These are phyloP conservation scores for Guadua angustifolia DNA, from an alignment of 176 grass and related monocot genomes.

Conservation along the genomic window DNA sequence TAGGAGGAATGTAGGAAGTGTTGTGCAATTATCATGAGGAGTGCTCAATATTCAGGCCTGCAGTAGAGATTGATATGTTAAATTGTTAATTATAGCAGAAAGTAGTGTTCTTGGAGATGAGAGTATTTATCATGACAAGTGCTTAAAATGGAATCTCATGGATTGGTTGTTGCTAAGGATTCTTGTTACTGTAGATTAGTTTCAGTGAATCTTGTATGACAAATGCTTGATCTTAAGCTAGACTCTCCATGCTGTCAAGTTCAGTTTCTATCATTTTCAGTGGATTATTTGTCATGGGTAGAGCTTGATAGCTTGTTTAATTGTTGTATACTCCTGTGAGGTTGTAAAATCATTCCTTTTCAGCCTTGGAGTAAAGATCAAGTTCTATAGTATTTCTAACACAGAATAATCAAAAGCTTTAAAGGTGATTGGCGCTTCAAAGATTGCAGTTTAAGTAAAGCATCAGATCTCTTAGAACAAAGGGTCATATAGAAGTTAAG, in stretches of 20 bases:
- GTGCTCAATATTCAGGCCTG: not conserved
- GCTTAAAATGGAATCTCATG: not conserved
- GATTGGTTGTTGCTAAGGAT: not conserved
- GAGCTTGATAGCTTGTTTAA: not conserved
- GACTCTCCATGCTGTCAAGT: not conserved
- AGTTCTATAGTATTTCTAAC: not conserved
- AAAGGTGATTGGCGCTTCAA: not conserved
- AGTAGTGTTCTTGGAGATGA: not conserved
- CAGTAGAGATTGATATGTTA: not conserved
- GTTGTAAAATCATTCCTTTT: slow-evolving; percentile 18
- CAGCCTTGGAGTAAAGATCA: not conserved
- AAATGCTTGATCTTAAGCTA: not conserved
- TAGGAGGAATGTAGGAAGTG: not conserved
- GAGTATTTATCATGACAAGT: not conserved
- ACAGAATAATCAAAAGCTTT: slow-evolving; percentile 15
- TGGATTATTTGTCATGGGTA: not conserved
- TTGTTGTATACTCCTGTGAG: slow-evolving; percentile 20
- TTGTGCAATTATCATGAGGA: not conserved
- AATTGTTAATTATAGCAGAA: not conserved
- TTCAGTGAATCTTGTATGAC: not conserved
- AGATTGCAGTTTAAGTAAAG: slow-evolving; percentile 36
- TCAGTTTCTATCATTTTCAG: slow-evolving; percentile 7
- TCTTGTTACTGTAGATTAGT: slow-evolving; percentile 19
- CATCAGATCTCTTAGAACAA: slow-evolving; percentile 35
- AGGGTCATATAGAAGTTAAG: slow-evolving; percentile 29